Evolutionary conservation across 148 eudicot genomes (phyloP).

Genomic region (Rheum nobile): DNA sequence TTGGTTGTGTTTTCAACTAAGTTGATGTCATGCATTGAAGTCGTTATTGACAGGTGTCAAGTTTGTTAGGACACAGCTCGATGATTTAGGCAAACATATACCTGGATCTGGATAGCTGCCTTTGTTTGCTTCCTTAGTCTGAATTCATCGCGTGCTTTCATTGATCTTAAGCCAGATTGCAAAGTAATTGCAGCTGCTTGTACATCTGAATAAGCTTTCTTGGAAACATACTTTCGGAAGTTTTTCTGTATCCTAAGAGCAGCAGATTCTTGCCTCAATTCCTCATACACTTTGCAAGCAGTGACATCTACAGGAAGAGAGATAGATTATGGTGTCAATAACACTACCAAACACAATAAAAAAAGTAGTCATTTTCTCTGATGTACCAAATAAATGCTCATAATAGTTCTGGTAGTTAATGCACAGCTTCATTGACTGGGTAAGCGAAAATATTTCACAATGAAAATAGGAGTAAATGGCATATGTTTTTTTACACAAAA

Average conservation of each 20-base stretch:
- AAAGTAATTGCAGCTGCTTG: slow-evolving; percentile 56
- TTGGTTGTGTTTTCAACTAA: neutral
- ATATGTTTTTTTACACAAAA: neutral
- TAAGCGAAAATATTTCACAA: neutral
- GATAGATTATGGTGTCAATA: neutral
- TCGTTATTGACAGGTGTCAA: neutral
- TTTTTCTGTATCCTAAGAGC: slow-evolving; percentile 83
- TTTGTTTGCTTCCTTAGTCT: slow-evolving; percentile 60
- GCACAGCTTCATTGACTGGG: neutral
- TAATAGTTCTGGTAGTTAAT: neutral
- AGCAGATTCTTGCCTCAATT: slow-evolving; percentile 71
- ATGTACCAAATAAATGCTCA: neutral
- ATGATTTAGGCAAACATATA: slow-evolving; percentile 7
- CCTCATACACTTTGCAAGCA: slow-evolving; percentile 64
- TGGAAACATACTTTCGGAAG: slow-evolving; percentile 51
- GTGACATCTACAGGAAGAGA: slow-evolving; percentile 17
- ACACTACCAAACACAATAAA: neutral
- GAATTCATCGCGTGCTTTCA: slow-evolving; percentile 74
- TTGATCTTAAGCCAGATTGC: slow-evolving; percentile 83
- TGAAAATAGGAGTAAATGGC: neutral
- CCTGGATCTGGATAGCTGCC: slow-evolving; percentile 77
- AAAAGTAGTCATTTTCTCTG: neutral
- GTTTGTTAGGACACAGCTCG: neutral
- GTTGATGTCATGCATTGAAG: neutral
- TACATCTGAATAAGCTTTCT: slow-evolving; percentile 39